Percentiles rank a stretch among this genome's conserved stretches.
Evolutionary conservation across 805 yeast species (phyloP).

Genomic region (Zygosaccharomyces bisporus): DNA sequence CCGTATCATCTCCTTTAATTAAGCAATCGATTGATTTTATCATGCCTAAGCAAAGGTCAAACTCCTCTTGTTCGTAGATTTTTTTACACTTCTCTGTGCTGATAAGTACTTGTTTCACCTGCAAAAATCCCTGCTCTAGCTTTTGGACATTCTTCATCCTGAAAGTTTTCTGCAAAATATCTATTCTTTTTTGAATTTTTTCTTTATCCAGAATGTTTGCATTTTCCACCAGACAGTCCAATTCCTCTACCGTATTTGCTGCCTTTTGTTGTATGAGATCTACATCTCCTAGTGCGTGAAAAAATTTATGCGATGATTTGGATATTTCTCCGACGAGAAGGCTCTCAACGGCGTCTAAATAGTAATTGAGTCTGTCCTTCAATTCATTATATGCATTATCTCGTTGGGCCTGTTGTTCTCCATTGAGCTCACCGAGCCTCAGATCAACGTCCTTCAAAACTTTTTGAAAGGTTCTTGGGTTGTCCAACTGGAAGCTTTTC

Average conservation of each 20-base stretch:
- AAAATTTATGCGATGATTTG: constrained; percentile 77
- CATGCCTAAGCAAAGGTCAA: constrained; percentile 52
- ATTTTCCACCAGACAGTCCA: constrained; percentile 45
- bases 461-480: constrained; percentile 75
- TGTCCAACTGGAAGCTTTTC: constrained; percentile 72
- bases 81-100: constrained; percentile 41
- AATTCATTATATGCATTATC: constrained; percentile 51
- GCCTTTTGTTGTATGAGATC: constrained; percentile 58
- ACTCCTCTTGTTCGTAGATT: constrained; percentile 38
- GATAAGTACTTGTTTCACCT: constrained; percentile 43
- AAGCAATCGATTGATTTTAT: constrained; percentile 56
- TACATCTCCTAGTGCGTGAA: constrained; percentile 77
- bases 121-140: constrained; percentile 58
- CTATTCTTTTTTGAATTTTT: constrained; percentile 49
- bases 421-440: constrained; percentile 30
- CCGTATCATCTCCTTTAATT: constrained; percentile 49
- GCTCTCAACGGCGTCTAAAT: constrained; percentile 80
- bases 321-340: constrained; percentile 79
- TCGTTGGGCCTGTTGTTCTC: constrained; percentile 34
- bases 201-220: constrained; percentile 46
- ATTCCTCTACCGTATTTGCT: constrained; percentile 44
- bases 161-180: constrained; percentile 46
- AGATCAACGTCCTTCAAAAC: constrained; percentile 62
- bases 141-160: constrained; percentile 57
- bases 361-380: constrained; percentile 76